Evolutionary conservation across 371 early-diverging fungal genomes (phyloP).

Genomic region (Circinella minor): DNA sequence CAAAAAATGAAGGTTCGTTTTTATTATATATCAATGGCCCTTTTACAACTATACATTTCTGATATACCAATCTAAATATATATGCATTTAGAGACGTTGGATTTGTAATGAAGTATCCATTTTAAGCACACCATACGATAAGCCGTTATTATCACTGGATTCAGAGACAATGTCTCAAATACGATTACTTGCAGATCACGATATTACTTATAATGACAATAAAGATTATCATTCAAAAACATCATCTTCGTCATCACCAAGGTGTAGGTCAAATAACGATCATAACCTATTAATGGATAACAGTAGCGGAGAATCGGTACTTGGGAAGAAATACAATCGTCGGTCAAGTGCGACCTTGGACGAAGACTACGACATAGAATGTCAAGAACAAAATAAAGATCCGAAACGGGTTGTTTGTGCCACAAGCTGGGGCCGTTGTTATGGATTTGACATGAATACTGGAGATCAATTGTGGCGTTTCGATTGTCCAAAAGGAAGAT

Average conservation of each 20-base stretch:
- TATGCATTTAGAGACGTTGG: slow-evolving; percentile 13
- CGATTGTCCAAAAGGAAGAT: slow-evolving; percentile 3
- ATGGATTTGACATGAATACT: slow-evolving; percentile 1
- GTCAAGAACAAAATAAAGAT: background rate
- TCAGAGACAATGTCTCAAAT: background rate
- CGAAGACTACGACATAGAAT: background rate
- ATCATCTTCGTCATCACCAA: background rate
- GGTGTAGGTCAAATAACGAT: background rate
- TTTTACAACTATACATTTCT: background rate
- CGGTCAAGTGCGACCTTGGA: no score
- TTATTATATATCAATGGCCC: no score
- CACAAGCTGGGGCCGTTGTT: slow-evolving; percentile 10
- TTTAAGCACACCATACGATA: background rate
- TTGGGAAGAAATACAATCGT: background rate
- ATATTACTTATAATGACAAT: background rate
- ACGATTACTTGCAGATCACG: background rate
- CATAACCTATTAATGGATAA: background rate
- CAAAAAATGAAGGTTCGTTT: slow-evolving; percentile 13
- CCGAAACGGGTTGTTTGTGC: slow-evolving; percentile 6
- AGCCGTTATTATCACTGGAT: background rate
- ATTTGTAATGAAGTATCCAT: slow-evolving; percentile 12
- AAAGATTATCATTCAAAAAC: background rate
- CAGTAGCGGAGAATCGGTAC: background rate
- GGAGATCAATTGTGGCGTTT: slow-evolving; percentile 12
- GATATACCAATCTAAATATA: background rate